Evolutionary conservation across 768 basidiomycete species (phyloP).

Genomic region (Hericium alpestre): DNA sequence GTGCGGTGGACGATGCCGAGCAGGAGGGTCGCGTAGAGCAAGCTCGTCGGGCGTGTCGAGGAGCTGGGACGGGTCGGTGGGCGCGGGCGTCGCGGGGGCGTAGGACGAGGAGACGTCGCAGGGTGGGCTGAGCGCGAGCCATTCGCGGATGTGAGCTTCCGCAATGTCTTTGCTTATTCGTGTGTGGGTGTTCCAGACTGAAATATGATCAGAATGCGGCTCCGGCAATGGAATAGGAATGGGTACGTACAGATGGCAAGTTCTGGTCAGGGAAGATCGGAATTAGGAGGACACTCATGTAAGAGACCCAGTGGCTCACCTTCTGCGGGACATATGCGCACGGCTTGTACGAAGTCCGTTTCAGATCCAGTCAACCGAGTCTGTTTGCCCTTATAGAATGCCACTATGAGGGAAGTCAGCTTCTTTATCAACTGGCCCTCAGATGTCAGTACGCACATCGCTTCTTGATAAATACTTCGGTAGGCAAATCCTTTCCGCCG

Average conservation of each 20-base stretch:
- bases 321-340: slow-evolving; percentile 62
- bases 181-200: slow-evolving; percentile 76
- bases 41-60: slow-evolving; percentile 65
- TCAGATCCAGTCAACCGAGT: slow-evolving; percentile 41
- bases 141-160: slow-evolving; percentile 46
- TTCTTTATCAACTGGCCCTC: background rate
- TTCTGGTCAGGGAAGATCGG: slow-evolving; percentile 30
- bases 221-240: background rate
- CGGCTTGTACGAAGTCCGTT: slow-evolving; percentile 37
- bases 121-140: slow-evolving; percentile 39
- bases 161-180: slow-evolving; percentile 46
- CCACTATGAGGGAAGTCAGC: slow-evolving; percentile 33
- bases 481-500: slow-evolving; percentile 59
- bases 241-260: slow-evolving; percentile 52
- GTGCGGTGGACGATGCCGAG: slow-evolving; percentile 61
- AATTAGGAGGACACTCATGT: background rate
- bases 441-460: slow-evolving; percentile 39
- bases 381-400: slow-evolving; percentile 67
- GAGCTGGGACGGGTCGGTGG: slow-evolving; percentile 19
- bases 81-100: slow-evolving; percentile 4
- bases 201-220: background rate
- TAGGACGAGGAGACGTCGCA: slow-evolving; percentile 23
- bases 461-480: slow-evolving; percentile 70
- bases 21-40: slow-evolving; percentile 55
- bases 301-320: slow-evolving; percentile 28